Percentiles rank a stretch among this genome's conserved stretches.
Conservation (phyloP, 2,329 filamentous ascomycete species). For the Nannizziopsis arthrosporioides region DNA sequence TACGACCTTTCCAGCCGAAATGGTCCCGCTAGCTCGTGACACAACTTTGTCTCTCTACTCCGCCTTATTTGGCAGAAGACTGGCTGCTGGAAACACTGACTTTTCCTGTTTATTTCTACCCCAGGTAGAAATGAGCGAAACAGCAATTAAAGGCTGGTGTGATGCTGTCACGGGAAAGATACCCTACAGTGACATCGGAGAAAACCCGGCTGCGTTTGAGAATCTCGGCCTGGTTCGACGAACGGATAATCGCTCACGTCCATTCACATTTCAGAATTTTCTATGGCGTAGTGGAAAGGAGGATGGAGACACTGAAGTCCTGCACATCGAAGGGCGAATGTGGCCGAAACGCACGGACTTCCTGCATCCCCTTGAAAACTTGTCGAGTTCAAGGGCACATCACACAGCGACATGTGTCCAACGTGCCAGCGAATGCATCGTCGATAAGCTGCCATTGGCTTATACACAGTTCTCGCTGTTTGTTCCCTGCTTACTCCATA, state of each 20-base stretch:
- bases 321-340: conserved; percentile 20
- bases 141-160: conserved; percentile 16
- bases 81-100: conserved; percentile 14
- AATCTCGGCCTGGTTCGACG: conserved; percentile 17
- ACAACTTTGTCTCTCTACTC: conserved; percentile 17
- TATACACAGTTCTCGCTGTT: conserved; percentile 46
- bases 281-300: conserved; percentile 12
- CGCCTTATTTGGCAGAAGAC: conserved; percentile 17
- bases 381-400: conserved; percentile 15
- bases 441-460: conserved; percentile 35
- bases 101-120: conserved; percentile 20
- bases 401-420: conserved; percentile 17
- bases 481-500: conserved; percentile 61
- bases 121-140: neutral
- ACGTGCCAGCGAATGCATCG: conserved; percentile 19
- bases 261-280: conserved; percentile 16
- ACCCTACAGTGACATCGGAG: conserved; percentile 6
- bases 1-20: conserved; percentile 1
- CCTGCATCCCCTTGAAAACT: conserved; percentile 19
- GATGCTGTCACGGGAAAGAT: conserved; percentile 14
- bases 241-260: conserved; percentile 13
- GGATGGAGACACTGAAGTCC: conserved; percentile 11
- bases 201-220: conserved; percentile 4
- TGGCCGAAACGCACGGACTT: conserved; percentile 28
- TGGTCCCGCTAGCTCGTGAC: conserved; percentile 12